A percentile compares a stretch with the other conserved stretches of the same genome.
These are phyloP conservation scores for Penicillium sp. DNA, from an alignment of 2,329 filamentous ascomycete genomes.

Conservation along the genomic window DNA sequence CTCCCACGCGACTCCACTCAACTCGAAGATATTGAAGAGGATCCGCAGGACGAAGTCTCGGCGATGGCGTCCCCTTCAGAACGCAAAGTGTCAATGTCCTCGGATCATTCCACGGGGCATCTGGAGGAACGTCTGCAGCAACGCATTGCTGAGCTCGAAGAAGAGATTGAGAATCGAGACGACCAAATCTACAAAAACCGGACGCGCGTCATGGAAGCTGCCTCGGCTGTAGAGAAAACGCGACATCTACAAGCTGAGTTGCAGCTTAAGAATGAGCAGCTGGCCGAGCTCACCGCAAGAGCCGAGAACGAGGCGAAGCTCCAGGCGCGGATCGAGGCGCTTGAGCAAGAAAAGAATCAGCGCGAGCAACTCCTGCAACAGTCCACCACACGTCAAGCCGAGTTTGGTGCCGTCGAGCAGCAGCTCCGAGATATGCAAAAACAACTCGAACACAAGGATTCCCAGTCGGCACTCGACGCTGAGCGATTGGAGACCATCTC, in stretches of 20 bases:
- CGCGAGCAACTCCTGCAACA: slow-evolving; percentile 21
- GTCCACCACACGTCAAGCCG: slow-evolving; percentile 15
- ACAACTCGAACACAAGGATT: slow-evolving; percentile 24
- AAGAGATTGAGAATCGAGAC: slow-evolving; percentile 30
- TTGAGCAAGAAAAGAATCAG: slow-evolving; percentile 26
- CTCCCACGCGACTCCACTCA: slow-evolving; percentile 28
- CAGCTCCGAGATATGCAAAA: slow-evolving; percentile 30
- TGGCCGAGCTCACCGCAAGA: slow-evolving; percentile 24
- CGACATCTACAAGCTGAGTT: slow-evolving; percentile 35
- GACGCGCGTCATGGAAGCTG: slow-evolving; percentile 29
- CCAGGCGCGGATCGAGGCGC: slow-evolving; percentile 26
- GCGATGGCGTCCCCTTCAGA: slow-evolving; percentile 23
- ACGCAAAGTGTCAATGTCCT: slow-evolving; percentile 17
- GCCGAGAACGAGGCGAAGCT: slow-evolving; percentile 20
- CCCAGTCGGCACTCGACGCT: slow-evolving; percentile 18
- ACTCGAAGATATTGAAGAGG: slow-evolving; percentile 35
- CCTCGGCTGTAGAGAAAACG: slow-evolving; percentile 35
- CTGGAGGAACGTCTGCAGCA: slow-evolving; percentile 22
- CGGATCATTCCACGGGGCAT: slow-evolving; percentile 13
- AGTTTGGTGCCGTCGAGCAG: slow-evolving; percentile 24
- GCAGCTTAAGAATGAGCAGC: slow-evolving; percentile 25
- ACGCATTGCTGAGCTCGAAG: slow-evolving; percentile 28
- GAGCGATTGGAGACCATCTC: slow-evolving; percentile 30
- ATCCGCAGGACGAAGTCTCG: slow-evolving; percentile 21
- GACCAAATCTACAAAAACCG: slow-evolving; percentile 30